These are phyloP conservation scores for Fusarium caatingaense DNA, from an alignment of 2,329 filamentous ascomycete species.

Conservation along the genomic window DNA sequence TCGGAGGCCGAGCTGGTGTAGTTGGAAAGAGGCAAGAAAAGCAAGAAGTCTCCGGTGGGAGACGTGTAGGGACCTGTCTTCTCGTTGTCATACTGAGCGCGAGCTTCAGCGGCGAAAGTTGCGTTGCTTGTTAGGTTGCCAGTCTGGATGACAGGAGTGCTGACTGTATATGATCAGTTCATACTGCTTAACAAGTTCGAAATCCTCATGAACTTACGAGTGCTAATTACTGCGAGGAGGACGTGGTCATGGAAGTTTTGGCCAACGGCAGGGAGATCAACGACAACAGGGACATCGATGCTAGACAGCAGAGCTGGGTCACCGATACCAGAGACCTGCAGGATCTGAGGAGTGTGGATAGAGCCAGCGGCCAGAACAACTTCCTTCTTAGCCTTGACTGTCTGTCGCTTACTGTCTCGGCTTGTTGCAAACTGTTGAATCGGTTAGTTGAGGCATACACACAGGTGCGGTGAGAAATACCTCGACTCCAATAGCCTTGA, in stretches of 20 bases:
- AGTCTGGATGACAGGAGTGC: no score
- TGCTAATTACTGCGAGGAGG: conserved; percentile 5
- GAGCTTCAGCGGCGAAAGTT: conserved; percentile 30
- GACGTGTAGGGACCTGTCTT: conserved; percentile 28
- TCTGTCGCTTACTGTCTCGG: neutral
- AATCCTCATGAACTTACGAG: neutral
- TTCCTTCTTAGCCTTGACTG: conserved; percentile 48
- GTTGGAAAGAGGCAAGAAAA: conserved; percentile 31
- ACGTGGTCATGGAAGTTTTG: conserved; percentile 58
- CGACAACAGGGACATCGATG: conserved; percentile 55
- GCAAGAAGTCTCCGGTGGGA: conserved; percentile 29
- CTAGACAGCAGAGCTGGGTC: conserved; percentile 50
- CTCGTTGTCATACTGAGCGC: conserved; percentile 17
- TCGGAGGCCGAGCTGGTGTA: conserved; percentile 10
- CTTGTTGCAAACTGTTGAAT: conserved; percentile 14
- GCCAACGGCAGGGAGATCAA: conserved; percentile 62
- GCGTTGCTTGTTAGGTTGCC: conserved; percentile 24
- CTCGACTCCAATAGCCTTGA: conserved; percentile 34
- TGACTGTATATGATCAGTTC: conserved; percentile 4
- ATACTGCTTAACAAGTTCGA: rapidly evolving
- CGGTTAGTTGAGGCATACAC: rapidly evolving
- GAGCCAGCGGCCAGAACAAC: conserved; percentile 57
- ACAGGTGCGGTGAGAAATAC: neutral
- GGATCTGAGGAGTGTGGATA: conserved; percentile 56
- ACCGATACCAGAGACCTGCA: conserved; percentile 64